Evolutionary conservation across 345 rosid species (phyloP).

Genomic region (Salix koriyanagi): DNA sequence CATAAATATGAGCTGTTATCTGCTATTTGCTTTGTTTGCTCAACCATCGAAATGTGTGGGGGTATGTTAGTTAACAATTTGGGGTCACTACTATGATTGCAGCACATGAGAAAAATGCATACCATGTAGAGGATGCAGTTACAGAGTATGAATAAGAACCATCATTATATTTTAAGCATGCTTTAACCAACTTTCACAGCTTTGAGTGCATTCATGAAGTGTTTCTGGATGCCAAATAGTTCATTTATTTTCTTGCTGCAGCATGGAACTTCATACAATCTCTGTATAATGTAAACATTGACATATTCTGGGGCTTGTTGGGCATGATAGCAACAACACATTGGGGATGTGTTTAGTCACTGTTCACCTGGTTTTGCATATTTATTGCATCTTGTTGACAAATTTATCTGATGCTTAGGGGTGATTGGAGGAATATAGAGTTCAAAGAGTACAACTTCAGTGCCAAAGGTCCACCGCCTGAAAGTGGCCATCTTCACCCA

Average conservation of each 20-base stretch:
- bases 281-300: too few relatives aligned
- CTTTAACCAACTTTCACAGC: neutral
- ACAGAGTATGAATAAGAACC: neutral
- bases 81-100: neutral
- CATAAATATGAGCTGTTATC: neutral
- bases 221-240: neutral
- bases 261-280: neutral
- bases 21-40: neutral
- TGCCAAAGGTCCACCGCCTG: constrained; percentile 83
- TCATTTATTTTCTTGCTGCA: neutral
- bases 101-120: neutral
- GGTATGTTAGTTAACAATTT: neutral
- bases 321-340: neutral
- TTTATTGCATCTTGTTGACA: constrained; percentile 1
- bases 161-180: neutral
- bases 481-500: constrained; percentile 92
- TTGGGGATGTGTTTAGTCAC: neutral
- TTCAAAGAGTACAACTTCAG: constrained; percentile 89
- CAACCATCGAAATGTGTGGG: neutral
- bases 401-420: constrained; percentile 41
- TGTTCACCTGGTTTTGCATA: neutral
- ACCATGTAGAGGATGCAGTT: neutral
- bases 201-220: neutral
- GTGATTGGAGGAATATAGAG: constrained; percentile 78
- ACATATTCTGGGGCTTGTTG: neutral